Conservation (phyloP, 495 filamentous ascomycete genomes). For the Pseudoneurospora amorphoporcata region DNA sequence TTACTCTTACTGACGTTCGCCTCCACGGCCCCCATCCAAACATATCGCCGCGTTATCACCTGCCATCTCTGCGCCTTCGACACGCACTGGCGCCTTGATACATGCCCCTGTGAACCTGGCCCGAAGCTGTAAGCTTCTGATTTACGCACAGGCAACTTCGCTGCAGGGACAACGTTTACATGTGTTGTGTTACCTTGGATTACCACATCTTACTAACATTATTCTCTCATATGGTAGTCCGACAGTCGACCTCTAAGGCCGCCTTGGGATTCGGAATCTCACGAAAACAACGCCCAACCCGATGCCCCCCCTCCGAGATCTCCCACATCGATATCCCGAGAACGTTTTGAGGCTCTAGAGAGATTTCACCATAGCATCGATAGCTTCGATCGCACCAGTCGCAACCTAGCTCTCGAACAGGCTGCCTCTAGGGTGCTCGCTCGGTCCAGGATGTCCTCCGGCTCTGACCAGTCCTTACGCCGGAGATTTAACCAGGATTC, state of each 20-base stretch:
- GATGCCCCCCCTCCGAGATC: neutral
- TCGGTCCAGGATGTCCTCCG: constrained; percentile 28
- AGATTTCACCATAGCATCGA: constrained; percentile 26
- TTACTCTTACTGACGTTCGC: neutral
- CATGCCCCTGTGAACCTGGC: neutral
- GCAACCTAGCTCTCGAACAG: constrained; percentile 2
- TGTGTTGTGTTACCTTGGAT: neutral
- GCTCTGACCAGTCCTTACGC: constrained; percentile 23
- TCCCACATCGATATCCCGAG: neutral
- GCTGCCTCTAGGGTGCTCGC: neutral
- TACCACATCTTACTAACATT: neutral
- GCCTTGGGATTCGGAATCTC: neutral
- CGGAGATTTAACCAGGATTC: constrained; percentile 29
- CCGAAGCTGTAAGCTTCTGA: neutral
- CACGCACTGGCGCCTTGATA: neutral
- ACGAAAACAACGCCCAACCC: neutral
- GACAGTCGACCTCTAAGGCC: neutral
- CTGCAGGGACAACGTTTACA: neutral
- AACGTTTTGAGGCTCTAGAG: constrained; percentile 25
- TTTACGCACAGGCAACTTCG: neutral
- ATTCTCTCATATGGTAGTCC: neutral
- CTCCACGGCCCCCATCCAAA: neutral
- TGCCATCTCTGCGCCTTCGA: neutral
- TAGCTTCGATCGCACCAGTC: constrained; percentile 14
- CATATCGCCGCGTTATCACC: neutral